A percentile compares a stretch with the other conserved stretches of the same genome.
Conservation (phyloP, 805 yeast genomes). For the Schizosaccharomyces lindneri region DNA sequence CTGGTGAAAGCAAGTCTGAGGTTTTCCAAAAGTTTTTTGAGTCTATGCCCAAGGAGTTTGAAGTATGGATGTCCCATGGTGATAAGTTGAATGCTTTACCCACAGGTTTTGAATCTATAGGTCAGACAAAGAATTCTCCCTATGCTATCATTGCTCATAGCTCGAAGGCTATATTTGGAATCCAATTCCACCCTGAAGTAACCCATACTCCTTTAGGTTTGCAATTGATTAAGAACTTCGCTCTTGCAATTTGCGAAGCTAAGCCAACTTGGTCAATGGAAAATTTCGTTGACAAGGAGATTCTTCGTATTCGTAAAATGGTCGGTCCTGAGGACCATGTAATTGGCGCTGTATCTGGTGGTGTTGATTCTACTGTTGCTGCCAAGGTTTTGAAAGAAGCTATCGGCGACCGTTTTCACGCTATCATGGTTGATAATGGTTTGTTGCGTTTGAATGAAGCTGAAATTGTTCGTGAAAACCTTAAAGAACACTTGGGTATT, state of each 20-base stretch:
- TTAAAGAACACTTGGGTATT: slow-evolving; percentile 82
- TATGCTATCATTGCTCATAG: slow-evolving; percentile 75
- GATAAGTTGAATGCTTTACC: slow-evolving; percentile 86
- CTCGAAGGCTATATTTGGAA: slow-evolving; percentile 57
- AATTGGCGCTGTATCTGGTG: slow-evolving; percentile 98
- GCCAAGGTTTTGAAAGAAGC: slow-evolving; percentile 96
- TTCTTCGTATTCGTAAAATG: slow-evolving; percentile 64
- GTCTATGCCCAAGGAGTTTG: slow-evolving; percentile 58
- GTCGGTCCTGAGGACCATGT: slow-evolving; percentile 98
- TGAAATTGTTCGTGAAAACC: slow-evolving; percentile 59
- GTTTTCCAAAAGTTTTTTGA: slow-evolving; percentile 41
- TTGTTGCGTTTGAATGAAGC: slow-evolving; percentile 92
- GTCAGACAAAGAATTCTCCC: slow-evolving; percentile 84
- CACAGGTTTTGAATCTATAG: slow-evolving; percentile 65
- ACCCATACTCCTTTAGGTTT: slow-evolving; percentile 89
- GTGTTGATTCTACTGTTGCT: slow-evolving; percentile 97
- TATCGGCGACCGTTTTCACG: slow-evolving; percentile 95
- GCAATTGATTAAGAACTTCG: slow-evolving; percentile 67
- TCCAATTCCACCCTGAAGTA: slow-evolving; percentile 98
- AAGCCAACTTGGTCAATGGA: slow-evolving; percentile 90
- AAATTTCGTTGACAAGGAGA: slow-evolving; percentile 91
- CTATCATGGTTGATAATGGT: slow-evolving; percentile 93
- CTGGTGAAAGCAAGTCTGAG: slow-evolving; percentile 9
- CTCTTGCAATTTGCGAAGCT: slow-evolving; percentile 71
- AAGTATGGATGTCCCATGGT: slow-evolving; percentile 98